Percentiles rank a stretch among this genome's conserved stretches.
Conservation (phyloP, 208 protist genomes). For the Leishmania martiniquensis region DNA sequence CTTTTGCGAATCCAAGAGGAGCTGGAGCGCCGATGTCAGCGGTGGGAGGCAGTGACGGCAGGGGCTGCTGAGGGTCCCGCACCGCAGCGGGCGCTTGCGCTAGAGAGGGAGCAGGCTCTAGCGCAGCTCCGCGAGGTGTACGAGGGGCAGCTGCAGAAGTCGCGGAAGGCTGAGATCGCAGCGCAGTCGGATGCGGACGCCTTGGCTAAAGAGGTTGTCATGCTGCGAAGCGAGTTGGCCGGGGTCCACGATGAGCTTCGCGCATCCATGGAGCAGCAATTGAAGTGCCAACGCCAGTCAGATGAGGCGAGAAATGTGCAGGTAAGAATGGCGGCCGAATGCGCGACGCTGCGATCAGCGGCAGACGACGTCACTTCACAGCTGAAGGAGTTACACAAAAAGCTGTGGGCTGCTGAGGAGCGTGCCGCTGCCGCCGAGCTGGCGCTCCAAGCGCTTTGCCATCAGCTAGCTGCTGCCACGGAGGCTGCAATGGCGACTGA, state of each 20-base stretch:
- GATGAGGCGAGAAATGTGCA: neutral
- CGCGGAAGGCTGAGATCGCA: constrained; percentile 1
- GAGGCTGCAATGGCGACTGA: neutral
- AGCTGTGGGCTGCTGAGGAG: constrained; percentile 20
- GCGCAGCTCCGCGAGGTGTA: constrained; percentile 2
- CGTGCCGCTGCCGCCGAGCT: constrained; percentile 18
- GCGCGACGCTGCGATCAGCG: neutral
- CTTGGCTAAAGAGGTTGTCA: constrained; percentile 2
- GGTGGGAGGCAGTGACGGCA: constrained; percentile 1
- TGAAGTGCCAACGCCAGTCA: constrained; percentile 1
- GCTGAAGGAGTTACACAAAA: neutral
- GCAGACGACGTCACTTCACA: neutral
- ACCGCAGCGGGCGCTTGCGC: constrained; percentile 6
- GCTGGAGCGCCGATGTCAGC: constrained; percentile 26
- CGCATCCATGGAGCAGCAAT: constrained; percentile 7
- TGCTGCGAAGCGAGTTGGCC: neutral
- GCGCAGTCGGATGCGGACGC: neutral
- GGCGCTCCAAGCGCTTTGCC: constrained; percentile 19
- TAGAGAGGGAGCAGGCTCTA: constrained; percentile 7
- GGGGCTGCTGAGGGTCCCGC: constrained; percentile 7
- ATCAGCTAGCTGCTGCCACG: constrained; percentile 7
- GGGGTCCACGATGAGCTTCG: constrained; percentile 18
- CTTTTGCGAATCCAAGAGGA: constrained; percentile 27
- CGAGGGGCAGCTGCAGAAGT: constrained; percentile 1
- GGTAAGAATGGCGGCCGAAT: constrained; percentile 3